Conservation (phyloP, 2,329 filamentous ascomycete genomes). For the Delphinella strobiligena region DNA sequence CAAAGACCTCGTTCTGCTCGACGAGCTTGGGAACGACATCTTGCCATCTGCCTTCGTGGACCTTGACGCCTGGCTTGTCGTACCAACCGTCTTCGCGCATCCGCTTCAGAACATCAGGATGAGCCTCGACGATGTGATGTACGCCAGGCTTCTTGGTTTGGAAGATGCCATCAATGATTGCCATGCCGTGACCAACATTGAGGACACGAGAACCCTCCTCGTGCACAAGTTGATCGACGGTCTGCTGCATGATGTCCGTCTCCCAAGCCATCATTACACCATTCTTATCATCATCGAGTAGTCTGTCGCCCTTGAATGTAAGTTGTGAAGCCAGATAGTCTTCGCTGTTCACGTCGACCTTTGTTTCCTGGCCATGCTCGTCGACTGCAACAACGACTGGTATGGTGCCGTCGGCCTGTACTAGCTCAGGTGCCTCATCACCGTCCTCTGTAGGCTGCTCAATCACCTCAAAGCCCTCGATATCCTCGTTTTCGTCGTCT, state of each 20-base stretch:
- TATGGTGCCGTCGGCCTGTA: constrained; percentile 13
- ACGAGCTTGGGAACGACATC: constrained; percentile 34
- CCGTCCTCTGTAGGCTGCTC: constrained; percentile 4
- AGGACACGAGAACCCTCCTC: constrained; percentile 30
- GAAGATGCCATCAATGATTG: constrained; percentile 37
- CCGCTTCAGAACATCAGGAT: constrained; percentile 33
- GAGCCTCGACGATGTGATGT: constrained; percentile 42
- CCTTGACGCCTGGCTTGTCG: constrained; percentile 34
- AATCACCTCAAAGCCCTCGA: constrained; percentile 8
- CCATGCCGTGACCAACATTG: constrained; percentile 41
- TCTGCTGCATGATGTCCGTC: constrained; percentile 34
- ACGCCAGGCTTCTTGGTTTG: constrained; percentile 30
- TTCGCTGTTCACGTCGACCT: constrained; percentile 28
- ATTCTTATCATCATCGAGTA: constrained; percentile 38
- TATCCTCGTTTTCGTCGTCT: constrained; percentile 14
- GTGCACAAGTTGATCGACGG: constrained; percentile 30
- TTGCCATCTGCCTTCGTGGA: constrained; percentile 39
- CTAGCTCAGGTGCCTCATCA: constrained; percentile 9
- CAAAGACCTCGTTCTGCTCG: constrained; percentile 29
- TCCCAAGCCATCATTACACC: constrained; percentile 45
- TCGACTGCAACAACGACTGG: constrained; percentile 16
- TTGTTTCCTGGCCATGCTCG: constrained; percentile 15
- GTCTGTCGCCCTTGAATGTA: constrained; percentile 33
- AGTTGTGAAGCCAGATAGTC: constrained; percentile 37
- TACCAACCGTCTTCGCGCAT: constrained; percentile 36